These are phyloP conservation scores for Nicotiana obtusifolia DNA, from an alignment of 257 asterid species.

Conservation along the genomic window DNA sequence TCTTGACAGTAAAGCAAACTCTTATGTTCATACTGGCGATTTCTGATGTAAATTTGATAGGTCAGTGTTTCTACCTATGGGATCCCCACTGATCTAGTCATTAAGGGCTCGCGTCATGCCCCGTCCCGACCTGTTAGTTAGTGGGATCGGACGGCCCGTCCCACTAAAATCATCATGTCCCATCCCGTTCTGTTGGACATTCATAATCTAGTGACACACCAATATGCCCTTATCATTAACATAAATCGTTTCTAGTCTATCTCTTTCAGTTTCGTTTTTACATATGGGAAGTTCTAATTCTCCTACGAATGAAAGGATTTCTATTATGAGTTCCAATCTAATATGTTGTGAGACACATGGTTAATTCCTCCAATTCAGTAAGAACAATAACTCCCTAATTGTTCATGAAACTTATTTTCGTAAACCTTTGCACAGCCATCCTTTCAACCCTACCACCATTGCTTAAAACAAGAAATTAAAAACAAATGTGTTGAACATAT, in stretches of 20 bases:
- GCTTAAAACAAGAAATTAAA: not conserved
- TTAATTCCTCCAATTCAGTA: not conserved
- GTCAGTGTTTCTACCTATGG: too few species aligned
- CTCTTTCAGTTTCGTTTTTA: not conserved
- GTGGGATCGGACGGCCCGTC: too few species aligned
- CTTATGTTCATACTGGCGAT: too few species aligned
- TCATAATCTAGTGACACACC: not conserved
- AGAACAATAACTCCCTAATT: not conserved
- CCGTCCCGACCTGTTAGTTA: too few species aligned
- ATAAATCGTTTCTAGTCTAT: not conserved
- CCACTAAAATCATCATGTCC: too few species aligned
- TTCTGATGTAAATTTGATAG: too few species aligned
- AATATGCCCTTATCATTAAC: not conserved
- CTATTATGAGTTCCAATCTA: not conserved
- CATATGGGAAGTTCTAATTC: not conserved
- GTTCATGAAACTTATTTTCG: too few species aligned
- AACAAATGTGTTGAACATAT: not conserved
- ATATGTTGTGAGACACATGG: not conserved
- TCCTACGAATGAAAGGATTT: not conserved
- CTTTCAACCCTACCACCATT: not conserved
- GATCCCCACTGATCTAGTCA: too few species aligned
- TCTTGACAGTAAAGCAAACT: too few species aligned
- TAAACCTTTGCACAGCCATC: not conserved
- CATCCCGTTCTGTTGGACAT: too few species aligned
- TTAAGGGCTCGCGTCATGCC: too few species aligned